Conservation (phyloP, 1,284 basidiomycete genomes). For the Puccinia hordei region DNA sequence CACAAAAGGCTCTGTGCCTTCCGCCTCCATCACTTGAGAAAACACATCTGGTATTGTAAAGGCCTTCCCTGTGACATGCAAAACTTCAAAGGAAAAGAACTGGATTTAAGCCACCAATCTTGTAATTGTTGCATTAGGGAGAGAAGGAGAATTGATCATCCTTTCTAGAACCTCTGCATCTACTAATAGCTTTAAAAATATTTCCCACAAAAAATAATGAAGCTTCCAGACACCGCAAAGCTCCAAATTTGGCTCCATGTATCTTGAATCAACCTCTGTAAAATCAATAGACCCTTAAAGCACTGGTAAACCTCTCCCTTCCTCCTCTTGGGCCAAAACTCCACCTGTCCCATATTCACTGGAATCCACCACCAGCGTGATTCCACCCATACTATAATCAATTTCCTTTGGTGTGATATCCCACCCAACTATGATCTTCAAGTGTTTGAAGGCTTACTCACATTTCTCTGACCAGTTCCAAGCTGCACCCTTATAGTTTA, state of each 20-base stretch:
- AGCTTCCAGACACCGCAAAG: constrained; percentile 5
- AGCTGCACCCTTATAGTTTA: neutral
- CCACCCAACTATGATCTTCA: constrained; percentile 16
- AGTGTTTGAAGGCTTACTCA: neutral
- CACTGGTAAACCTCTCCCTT: neutral
- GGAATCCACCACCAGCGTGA: neutral
- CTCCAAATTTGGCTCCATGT: neutral
- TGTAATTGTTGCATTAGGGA: constrained; percentile 24
- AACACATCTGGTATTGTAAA: constrained; percentile 28
- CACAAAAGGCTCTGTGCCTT: neutral
- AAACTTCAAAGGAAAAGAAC: constrained; percentile 24
- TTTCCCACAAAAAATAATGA: neutral
- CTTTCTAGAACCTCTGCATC: neutral
- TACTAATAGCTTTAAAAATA: constrained; percentile 7
- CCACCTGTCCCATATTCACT: neutral
- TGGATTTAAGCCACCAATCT: constrained; percentile 14
- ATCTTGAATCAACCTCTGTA: neutral
- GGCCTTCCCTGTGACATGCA: constrained; percentile 19
- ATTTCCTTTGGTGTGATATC: constrained; percentile 4
- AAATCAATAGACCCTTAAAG: neutral
- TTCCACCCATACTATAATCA: neutral
- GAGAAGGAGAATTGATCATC: constrained; percentile 13
- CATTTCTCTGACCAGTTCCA: constrained; percentile 21
- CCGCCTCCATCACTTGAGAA: neutral
- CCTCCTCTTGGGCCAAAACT: neutral